phyloP scores from a whole-genome alignment of 805 yeast genomes.

The Suhomyces pyralidae region DNA sequence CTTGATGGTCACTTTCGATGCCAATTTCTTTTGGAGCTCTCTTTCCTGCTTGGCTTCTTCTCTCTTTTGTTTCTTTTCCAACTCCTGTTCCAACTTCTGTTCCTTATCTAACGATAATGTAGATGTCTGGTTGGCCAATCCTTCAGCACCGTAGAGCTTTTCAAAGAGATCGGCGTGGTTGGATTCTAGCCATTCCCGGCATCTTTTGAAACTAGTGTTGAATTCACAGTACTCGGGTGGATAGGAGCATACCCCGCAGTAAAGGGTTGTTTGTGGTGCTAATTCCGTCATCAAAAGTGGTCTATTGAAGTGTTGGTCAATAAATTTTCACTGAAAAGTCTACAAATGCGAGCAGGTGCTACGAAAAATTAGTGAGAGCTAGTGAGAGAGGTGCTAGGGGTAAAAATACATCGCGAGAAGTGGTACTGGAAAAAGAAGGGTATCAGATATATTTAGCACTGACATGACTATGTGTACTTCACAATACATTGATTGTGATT shows the following conservation, averaged over 20 bases:
- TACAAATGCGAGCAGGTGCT: neutral
- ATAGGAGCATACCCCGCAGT: constrained; percentile 76
- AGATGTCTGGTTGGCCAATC: constrained; percentile 54
- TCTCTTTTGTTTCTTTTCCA: constrained; percentile 80
- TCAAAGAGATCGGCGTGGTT: constrained; percentile 55
- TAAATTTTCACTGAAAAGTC: neutral
- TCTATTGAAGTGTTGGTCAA: neutral
- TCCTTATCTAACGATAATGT: constrained; percentile 73
- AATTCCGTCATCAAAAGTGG: constrained; percentile 26
- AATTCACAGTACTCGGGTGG: constrained; percentile 96
- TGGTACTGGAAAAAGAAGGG: too few species aligned
- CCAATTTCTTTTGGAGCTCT: constrained; percentile 71
- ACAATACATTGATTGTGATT: too few species aligned
- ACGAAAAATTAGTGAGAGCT: too few species aligned
- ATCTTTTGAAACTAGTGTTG: constrained; percentile 74
- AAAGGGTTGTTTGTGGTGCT: constrained; percentile 42
- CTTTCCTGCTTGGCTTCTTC: constrained; percentile 84
- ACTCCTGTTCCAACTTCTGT: constrained; percentile 75
- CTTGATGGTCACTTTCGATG: constrained; percentile 79
- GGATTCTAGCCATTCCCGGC: constrained; percentile 77
- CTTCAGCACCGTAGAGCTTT: constrained; percentile 59
- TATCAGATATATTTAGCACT: too few species aligned
- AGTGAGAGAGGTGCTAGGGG: too few species aligned
- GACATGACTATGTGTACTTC: too few species aligned
- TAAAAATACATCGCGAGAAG: too few species aligned